Conservation (phyloP, 768 basidiomycete species). For the Russula vinacea region DNA sequence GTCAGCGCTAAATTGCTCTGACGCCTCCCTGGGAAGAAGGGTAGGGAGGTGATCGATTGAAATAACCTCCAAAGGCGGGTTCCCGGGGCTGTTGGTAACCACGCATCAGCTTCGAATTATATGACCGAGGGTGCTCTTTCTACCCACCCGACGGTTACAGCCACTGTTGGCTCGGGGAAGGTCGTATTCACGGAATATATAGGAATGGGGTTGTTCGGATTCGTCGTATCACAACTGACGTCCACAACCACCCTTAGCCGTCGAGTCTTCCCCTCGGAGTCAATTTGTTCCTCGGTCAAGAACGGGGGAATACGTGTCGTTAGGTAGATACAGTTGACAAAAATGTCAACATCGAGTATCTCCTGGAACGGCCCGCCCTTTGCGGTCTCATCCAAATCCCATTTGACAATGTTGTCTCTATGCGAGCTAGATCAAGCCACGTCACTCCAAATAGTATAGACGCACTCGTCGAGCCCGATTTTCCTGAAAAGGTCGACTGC, state of each 20-base stretch:
- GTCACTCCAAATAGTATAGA: constrained; percentile 27
- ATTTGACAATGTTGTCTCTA: constrained; percentile 92
- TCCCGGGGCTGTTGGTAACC: constrained; percentile 46
- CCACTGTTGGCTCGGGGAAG: constrained; percentile 86
- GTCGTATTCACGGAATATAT: constrained; percentile 94
- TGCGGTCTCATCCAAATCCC: constrained; percentile 96
- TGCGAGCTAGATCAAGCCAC: background rate
- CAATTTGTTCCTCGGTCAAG: constrained; percentile 65
- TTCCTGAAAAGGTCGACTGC: constrained; percentile 95
- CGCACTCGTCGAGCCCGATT: constrained; percentile 91
- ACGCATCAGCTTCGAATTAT: constrained; percentile 24
- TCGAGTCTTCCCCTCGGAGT: constrained; percentile 64
- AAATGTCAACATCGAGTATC: constrained; percentile 94
- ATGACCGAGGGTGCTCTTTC: background rate
- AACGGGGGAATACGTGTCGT: constrained; percentile 84
- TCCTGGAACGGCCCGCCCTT: constrained; percentile 96
- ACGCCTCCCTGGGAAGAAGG: constrained; percentile 90
- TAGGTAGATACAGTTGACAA: constrained; percentile 99
- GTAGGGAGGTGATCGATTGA: constrained; percentile 98
- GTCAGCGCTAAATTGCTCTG: constrained; percentile 91
- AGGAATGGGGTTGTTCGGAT: constrained; percentile 96
- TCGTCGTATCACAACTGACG: constrained; percentile 98
- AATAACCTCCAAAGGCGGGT: constrained; percentile 75
- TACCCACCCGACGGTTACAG: constrained; percentile 75
- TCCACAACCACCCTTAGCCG: constrained; percentile 84